phyloP scores from a whole-genome alignment of 805 yeast species.

The Lachancea quebecensis region DNA sequence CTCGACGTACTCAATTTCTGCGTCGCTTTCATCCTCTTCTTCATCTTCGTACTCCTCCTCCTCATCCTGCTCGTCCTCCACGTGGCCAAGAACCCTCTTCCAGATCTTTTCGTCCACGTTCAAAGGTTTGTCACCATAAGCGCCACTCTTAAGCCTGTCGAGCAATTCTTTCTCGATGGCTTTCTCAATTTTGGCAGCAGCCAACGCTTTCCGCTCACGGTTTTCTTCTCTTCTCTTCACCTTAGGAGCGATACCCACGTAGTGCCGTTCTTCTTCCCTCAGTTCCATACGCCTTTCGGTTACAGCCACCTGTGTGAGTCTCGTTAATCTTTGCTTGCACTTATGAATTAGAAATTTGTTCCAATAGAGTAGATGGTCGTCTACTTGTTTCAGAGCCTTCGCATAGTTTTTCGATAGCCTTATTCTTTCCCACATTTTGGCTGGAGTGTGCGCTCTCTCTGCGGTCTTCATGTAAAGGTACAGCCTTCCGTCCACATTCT shows the following conservation, averaged over 20 bases:
- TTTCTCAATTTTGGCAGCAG: constrained; percentile 94
- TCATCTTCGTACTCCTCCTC: constrained; percentile 44
- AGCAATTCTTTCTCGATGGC: constrained; percentile 93
- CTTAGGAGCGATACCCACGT: constrained; percentile 88
- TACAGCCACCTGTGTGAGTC: constrained; percentile 90
- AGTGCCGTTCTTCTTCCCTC: constrained; percentile 85
- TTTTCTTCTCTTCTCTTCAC: constrained; percentile 91
- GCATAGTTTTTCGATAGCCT: constrained; percentile 83
- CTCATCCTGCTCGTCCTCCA: constrained; percentile 59
- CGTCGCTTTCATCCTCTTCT: constrained; percentile 47
- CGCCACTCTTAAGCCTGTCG: constrained; percentile 94
- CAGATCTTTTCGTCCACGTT: constrained; percentile 94
- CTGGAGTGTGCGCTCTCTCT: constrained; percentile 94
- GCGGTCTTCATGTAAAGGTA: constrained; percentile 94
- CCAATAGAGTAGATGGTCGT: constrained; percentile 86
- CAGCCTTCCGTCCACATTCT: constrained; percentile 69
- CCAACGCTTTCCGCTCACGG: constrained; percentile 92
- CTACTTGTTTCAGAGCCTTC: constrained; percentile 83
- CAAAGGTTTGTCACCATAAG: constrained; percentile 95
- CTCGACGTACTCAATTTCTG: constrained; percentile 82
- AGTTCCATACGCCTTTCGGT: constrained; percentile 90
- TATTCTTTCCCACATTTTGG: constrained; percentile 91
- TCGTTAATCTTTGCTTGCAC: constrained; percentile 92
- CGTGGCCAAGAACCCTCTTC: constrained; percentile 85
- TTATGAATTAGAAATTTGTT: constrained; percentile 83